These are phyloP conservation scores for Lentinula edodes DNA, from an alignment of 768 basidiomycete genomes.

Conservation along the genomic window DNA sequence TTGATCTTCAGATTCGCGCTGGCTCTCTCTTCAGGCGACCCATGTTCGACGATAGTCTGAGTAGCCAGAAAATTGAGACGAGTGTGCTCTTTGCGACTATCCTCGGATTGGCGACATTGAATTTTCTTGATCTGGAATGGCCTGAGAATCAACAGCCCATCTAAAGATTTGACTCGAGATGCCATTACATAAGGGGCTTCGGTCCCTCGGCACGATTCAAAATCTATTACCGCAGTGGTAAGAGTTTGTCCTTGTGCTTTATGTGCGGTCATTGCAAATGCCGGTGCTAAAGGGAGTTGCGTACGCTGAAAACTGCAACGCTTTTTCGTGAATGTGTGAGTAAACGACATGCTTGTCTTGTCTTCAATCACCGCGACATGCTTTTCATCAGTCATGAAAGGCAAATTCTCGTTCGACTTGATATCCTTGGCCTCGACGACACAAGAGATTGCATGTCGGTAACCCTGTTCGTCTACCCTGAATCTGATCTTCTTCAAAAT, in stretches of 20 bases:
- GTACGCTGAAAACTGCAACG: neutral
- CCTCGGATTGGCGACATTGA: neutral
- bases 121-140: neutral
- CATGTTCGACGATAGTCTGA: neutral
- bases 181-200: neutral
- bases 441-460: constrained; percentile 12
- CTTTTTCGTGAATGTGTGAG: neutral
- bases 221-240: neutral
- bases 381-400: constrained; percentile 6
- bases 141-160: neutral
- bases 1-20: neutral
- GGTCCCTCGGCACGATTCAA: neutral
- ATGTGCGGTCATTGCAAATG: neutral
- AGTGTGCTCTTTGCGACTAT: neutral
- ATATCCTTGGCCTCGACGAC: constrained; percentile 12
- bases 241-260: neutral
- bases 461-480: constrained; percentile 8
- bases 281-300: neutral
- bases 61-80: constrained; percentile 3
- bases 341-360: neutral
- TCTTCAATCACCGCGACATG: constrained; percentile 14
- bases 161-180: neutral
- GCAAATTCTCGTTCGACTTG: constrained; percentile 3
- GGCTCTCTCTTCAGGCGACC: neutral
- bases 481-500: constrained; percentile 12